A percentile compares a stretch with the other conserved stretches of the same genome.
Conservation (phyloP, 805 yeast genomes). For the Blastobotrys terrestris region DNA sequence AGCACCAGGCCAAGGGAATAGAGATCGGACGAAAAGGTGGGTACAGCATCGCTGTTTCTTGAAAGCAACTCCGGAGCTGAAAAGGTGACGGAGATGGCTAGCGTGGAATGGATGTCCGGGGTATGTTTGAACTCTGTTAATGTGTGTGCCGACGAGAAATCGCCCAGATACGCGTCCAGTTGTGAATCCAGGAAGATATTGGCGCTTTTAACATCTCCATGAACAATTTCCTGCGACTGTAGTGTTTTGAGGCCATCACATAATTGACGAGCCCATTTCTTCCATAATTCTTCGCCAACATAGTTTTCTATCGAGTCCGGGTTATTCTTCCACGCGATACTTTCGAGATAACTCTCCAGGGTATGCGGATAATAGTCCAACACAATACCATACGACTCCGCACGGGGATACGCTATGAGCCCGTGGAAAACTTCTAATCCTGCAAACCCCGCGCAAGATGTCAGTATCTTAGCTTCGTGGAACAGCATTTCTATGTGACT, state of each 20-base stretch:
- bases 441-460: conserved; percentile 4
- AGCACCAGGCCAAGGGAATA: conserved; percentile 44
- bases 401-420: not conserved
- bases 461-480: conserved; percentile 15
- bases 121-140: conserved; percentile 15
- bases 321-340: not conserved
- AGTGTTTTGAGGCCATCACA: conserved; percentile 20
- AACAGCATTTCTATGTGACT: conserved; percentile 5
- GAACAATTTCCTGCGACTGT: conserved; percentile 31
- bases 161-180: conserved; percentile 38
- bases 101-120: conserved; percentile 18
- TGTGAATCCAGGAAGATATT: conserved; percentile 34
- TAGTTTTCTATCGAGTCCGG: conserved; percentile 15
- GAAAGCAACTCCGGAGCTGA: conserved; percentile 43
- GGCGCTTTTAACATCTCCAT: conserved; percentile 45
- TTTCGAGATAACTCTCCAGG: conserved; percentile 8
- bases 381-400: conserved; percentile 15
- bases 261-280: conserved; percentile 24
- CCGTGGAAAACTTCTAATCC: conserved; percentile 16
- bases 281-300: conserved; percentile 22
- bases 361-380: conserved; percentile 17
- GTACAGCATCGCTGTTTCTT: conserved; percentile 22
- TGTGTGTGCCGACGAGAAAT: conserved; percentile 39
- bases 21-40: conserved; percentile 37
- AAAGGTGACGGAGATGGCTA: conserved; percentile 35